Base-by-base conservation (phyloP, 345 rosid genomes). In the Brassica carinata region DNA sequence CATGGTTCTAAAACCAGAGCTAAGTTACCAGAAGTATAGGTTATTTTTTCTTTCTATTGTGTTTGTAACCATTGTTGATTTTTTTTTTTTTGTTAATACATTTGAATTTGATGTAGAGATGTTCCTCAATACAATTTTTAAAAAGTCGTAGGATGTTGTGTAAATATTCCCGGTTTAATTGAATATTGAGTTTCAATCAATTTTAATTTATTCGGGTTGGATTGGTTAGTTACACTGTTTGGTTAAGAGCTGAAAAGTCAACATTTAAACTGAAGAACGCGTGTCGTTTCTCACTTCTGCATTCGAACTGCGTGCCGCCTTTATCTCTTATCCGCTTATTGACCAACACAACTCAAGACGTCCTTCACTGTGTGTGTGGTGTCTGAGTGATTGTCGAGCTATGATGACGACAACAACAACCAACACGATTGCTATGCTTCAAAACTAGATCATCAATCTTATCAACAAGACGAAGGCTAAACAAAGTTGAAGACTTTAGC, bases 391-490 rank as follows among this genome's bases (percentile, higher is more conserved):
- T 48, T 40, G 62, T 67, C 57, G 26, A 67, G 69, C 73, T 57
- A 9, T 53, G 73, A 73, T 43, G 70, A 71, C 57, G 77, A 19
- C 23, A 19, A 89, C 89, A 10, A 82, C 88, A 10, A 82, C 88
- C 7, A 76, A 84, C 71, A 86, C 90, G 33, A 80, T 85, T 84
- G 88, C 93, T 79, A 66, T 91, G 78, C 88, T 91, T 69, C 92
- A 89, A 64, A 88, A 90, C 17, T 19, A 19, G 23, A 19, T 5
- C 89, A 96, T 79, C 98, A 96, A 19, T 82, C 87, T 92, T 7
- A 85, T 93, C 9, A 94, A 96, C 89, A 85, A 89, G 91, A 89
- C 95, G 78, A 94, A 91, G 73, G 87, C 87, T 65, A 87, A 80
- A 84, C 89, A 19, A 92, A 55, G 88, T 94, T 66, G 90, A 90